phyloP scores from a whole-genome alignment of 192 early-diverging fungal species.

The Phycomyces nitens region DNA sequence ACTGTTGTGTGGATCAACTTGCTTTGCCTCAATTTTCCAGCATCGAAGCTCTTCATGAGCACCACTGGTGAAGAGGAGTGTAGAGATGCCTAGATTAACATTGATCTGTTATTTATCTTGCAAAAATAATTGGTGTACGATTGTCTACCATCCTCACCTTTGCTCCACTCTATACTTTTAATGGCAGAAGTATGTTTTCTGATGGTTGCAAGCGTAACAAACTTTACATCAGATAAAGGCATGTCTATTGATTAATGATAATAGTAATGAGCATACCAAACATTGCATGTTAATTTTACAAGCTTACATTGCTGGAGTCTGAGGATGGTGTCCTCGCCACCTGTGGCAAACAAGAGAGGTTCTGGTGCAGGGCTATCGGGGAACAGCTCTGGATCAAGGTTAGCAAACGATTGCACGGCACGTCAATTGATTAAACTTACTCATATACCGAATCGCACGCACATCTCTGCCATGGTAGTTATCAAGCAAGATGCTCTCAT shows the following conservation, averaged over 20 bases:
- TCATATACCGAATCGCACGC: conserved; percentile 48
- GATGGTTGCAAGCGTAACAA: conserved; percentile 19
- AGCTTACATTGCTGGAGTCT: conserved; percentile 52
- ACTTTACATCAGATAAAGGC: conserved; percentile 18
- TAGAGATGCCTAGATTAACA: conserved; percentile 15
- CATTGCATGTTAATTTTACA: background rate
- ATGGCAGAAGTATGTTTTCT: conserved; percentile 57
- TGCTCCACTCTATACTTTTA: conserved; percentile 40
- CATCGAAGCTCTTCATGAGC: conserved; percentile 60
- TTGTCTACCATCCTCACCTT: conserved; percentile 2
- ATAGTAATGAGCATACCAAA: background rate
- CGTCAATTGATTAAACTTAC: too few relatives aligned
- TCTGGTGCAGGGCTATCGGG: conserved; percentile 2
- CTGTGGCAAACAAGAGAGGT: conserved; percentile 52
- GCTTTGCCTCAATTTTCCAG: conserved; percentile 49
- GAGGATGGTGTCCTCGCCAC: conserved; percentile 53
- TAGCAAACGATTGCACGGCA: too few relatives aligned
- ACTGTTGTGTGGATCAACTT: conserved; percentile 11
- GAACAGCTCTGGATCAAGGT: conserved; percentile 17
- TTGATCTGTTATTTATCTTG: too few relatives aligned
- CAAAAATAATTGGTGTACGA: too few relatives aligned
- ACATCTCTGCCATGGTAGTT: conserved; percentile 64
- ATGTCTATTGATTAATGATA: conserved; percentile 28
- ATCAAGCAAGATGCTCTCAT: conserved; percentile 56
- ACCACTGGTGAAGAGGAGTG: conserved; percentile 60